Conservation (phyloP, 257 asterid genomes). For the Misopates orontium region DNA sequence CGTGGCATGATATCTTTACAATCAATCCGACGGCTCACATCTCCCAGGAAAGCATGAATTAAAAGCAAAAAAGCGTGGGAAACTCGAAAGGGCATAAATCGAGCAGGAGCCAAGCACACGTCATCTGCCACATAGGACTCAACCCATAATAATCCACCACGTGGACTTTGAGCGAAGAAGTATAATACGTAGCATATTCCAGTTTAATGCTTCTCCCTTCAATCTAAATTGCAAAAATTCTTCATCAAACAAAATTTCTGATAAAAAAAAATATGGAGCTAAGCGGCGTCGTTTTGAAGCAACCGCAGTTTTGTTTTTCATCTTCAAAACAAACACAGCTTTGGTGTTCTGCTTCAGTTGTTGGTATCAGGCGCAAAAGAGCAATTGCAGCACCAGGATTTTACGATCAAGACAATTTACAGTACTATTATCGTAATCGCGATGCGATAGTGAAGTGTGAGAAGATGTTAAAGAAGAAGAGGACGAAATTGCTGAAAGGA, state of each 20-base stretch:
- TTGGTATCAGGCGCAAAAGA: conserved; percentile 15
- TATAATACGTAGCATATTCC: not conserved
- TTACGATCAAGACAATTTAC: conserved; percentile 43
- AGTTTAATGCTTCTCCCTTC: not conserved
- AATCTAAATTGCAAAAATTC: conserved; percentile 1
- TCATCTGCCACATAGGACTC: conserved; percentile 4
- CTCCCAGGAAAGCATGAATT: conserved; percentile 29
- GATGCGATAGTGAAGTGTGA: conserved; percentile 21
- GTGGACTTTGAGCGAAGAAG: conserved; percentile 11
- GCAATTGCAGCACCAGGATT: conserved; percentile 26
- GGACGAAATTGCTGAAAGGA: conserved; percentile 62
- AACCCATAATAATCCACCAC: conserved; percentile 39
- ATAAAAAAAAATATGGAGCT: too few species aligned
- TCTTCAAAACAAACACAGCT: not conserved
- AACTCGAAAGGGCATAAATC: conserved; percentile 30
- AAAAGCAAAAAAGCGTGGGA: conserved; percentile 39
- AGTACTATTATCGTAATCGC: conserved; percentile 38
- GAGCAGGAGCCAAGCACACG: conserved; percentile 36
- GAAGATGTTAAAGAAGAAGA: conserved; percentile 52
- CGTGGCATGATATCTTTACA: conserved; percentile 19
- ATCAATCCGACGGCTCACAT: conserved; percentile 17
- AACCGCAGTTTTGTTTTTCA: conserved; percentile 21
- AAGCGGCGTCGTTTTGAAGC: conserved; percentile 33
- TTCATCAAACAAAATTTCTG: conserved; percentile 23
- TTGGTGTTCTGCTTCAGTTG: conserved; percentile 5